Evolutionary conservation across 345 rosid genomes (phyloP).

Genomic region (Eucalyptus sideroxylon): DNA sequence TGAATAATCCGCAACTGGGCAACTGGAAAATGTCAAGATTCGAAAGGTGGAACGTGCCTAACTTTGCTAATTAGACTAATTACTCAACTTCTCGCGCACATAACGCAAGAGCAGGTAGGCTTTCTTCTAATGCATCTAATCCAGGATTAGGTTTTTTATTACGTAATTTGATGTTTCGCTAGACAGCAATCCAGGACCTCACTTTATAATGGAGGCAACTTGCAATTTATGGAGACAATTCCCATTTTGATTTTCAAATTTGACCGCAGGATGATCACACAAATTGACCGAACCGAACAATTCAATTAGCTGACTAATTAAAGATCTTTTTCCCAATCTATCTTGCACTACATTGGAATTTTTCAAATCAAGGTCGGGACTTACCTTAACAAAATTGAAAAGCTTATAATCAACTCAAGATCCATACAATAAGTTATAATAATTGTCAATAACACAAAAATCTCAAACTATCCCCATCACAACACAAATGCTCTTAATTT

Average conservation of each 20-base stretch:
- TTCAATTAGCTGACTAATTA: neutral
- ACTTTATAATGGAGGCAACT: neutral
- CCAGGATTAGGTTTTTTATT: neutral
- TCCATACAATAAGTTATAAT: neutral
- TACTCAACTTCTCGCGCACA: neutral
- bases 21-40: neutral
- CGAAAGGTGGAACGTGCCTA: neutral
- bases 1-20: neutral
- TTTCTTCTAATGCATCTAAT: neutral
- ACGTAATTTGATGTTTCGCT: neutral
- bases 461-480: rapidly evolving
- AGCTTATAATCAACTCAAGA: rapidly evolving
- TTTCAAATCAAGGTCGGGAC: rapidly evolving
- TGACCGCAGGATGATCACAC: rapidly evolving
- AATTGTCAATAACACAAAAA: too few relatives aligned
- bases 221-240: rapidly evolving
- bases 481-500: neutral
- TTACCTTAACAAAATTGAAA: neutral
- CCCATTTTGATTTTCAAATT: neutral
- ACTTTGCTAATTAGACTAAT: neutral
- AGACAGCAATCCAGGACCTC: neutral
- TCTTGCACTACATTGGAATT: rapidly evolving
- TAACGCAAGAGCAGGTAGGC: neutral
- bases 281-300: rapidly evolving
- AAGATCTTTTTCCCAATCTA: neutral